phyloP scores from a whole-genome alignment of 1,284 basidiomycete genomes.

The Tilletia walkeri region DNA sequence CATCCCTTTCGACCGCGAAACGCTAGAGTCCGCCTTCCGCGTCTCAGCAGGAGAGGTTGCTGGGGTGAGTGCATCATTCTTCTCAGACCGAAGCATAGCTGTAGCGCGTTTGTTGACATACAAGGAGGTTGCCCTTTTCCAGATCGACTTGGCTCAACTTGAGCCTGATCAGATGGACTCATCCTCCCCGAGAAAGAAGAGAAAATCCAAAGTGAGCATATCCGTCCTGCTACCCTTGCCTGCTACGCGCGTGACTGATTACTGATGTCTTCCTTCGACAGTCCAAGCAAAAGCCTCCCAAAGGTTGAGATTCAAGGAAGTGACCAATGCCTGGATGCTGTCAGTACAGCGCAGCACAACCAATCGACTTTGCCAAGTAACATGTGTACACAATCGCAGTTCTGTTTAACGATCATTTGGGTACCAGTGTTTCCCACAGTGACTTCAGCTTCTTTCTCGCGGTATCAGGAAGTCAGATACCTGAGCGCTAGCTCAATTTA shows the following conservation, averaged over 20 bases:
- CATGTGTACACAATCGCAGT: too few species aligned
- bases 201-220: constrained; percentile 33
- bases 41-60: constrained; percentile 30
- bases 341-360: neutral
- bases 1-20: constrained; percentile 32
- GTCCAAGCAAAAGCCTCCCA: constrained; percentile 3
- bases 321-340: neutral
- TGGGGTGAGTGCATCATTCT: constrained; percentile 9
- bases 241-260: neutral
- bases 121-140: neutral
- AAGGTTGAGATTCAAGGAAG: neutral
- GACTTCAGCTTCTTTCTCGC: too few species aligned
- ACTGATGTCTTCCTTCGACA: neutral
- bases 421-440: too few species aligned
- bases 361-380: too few species aligned
- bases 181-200: constrained; percentile 24
- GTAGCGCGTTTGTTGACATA: neutral
- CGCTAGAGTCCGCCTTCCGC: constrained; percentile 31
- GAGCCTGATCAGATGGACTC: constrained; percentile 35
- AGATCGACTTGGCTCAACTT: constrained; percentile 33
- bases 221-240: neutral
- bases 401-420: too few species aligned
- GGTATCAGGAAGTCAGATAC: too few species aligned
- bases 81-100: too few species aligned
- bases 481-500: too few species aligned